phyloP scores from a whole-genome alignment of 495 filamentous ascomycete species.

The Schizothecium vesticola region DNA sequence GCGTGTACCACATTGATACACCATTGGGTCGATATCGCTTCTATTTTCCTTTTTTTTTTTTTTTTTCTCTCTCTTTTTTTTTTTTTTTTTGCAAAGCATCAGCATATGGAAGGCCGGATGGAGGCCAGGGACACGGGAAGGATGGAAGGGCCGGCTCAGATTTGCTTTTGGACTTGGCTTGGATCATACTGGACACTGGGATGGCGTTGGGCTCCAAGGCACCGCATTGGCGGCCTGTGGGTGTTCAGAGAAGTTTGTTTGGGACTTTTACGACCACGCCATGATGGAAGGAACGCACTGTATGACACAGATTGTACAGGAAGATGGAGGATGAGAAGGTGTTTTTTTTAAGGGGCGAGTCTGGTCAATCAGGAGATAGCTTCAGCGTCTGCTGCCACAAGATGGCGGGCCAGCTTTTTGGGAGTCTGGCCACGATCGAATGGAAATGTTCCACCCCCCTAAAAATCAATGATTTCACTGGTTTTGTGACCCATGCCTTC shows the following conservation, averaged over 20 bases:
- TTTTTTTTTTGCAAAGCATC: constrained; percentile 26
- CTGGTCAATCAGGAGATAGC: background rate
- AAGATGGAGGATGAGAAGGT: background rate
- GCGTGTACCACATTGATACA: constrained; percentile 33
- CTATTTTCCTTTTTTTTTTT: constrained; percentile 28
- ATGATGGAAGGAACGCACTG: constrained; percentile 14
- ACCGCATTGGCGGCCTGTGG: constrained; percentile 7
- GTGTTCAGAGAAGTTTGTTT: constrained; percentile 9
- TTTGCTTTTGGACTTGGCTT: constrained; percentile 15
- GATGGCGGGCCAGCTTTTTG: background rate
- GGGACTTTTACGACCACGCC: constrained; percentile 19
- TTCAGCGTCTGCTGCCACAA: constrained; percentile 1
- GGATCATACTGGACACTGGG: constrained; percentile 14
- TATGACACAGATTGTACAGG: constrained; percentile 10
- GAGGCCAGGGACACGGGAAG: constrained; percentile 9
- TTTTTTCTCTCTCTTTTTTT: too few species aligned
- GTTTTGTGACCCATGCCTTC: background rate
- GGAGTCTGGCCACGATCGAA: constrained; percentile 9
- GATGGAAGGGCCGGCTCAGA: constrained; percentile 17
- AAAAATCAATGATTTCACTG: constrained; percentile 4
- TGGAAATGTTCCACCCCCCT: constrained; percentile 13
- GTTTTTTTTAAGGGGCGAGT: constrained; percentile 4
- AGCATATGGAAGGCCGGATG: constrained; percentile 19
- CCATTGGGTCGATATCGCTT: constrained; percentile 31
- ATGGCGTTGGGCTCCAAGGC: constrained; percentile 17